phyloP scores from a whole-genome alignment of 495 filamentous ascomycete species.

The Neurospora hispaniola region DNA sequence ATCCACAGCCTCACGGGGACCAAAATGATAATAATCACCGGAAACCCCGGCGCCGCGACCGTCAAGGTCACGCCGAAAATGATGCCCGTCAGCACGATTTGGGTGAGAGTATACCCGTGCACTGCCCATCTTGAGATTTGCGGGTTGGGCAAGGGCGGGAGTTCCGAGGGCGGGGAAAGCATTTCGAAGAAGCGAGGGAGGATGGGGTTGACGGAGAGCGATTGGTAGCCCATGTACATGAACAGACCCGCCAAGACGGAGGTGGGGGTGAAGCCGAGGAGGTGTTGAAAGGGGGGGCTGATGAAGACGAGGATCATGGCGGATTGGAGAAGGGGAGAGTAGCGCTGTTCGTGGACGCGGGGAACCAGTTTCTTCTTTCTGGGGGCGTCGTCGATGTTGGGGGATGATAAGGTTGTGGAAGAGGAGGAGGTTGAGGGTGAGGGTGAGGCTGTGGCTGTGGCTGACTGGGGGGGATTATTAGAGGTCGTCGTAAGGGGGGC shows the following conservation, averaged over 20 bases:
- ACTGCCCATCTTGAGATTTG: conserved; percentile 33
- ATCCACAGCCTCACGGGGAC: conserved; percentile 51
- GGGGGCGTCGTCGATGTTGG: neutral
- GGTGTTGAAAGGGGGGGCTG: conserved; percentile 57
- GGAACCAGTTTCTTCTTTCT: conserved; percentile 14
- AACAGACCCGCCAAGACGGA: conserved; percentile 60
- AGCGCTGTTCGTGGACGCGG: conserved; percentile 60
- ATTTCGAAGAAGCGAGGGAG: conserved; percentile 53
- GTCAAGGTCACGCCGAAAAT: conserved; percentile 60
- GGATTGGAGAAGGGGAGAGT: conserved; percentile 55
- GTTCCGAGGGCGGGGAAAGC: conserved; percentile 52
- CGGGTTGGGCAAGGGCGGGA: conserved; percentile 41
- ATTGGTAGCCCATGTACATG: conserved; percentile 67
- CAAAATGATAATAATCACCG: conserved; percentile 54
- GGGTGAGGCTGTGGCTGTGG: too few species aligned
- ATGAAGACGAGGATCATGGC: conserved; percentile 50
- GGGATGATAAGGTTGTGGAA: neutral
- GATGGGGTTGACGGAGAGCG: conserved; percentile 57
- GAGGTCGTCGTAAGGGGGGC: neutral
- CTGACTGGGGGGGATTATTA: neutral
- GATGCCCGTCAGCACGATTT: conserved; percentile 48
- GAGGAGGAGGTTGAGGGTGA: neutral
- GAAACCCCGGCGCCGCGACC: conserved; percentile 53
- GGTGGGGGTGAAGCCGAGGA: conserved; percentile 58
- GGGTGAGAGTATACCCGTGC: conserved; percentile 51